Conservation (phyloP, 805 yeast species). For the Brettanomyces custersianus region DNA sequence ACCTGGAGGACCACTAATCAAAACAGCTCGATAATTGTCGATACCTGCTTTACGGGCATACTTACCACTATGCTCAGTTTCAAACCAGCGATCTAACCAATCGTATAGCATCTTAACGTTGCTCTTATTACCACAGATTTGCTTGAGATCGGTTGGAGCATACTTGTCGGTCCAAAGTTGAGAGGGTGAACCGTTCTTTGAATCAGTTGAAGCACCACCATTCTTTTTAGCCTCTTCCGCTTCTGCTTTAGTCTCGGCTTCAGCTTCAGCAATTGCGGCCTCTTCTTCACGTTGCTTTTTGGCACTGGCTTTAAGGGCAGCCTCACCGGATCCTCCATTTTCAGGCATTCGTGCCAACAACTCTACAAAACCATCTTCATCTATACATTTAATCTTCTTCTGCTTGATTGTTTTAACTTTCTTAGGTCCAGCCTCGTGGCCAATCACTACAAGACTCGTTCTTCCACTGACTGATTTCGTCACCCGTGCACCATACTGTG, state of each 20-base stretch:
- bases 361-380: conserved; percentile 77
- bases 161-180: conserved; percentile 89
- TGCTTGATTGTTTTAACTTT: conserved; percentile 75
- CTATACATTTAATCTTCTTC: conserved; percentile 68
- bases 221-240: background rate
- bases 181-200: background rate
- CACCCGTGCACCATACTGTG: conserved; percentile 84
- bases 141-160: conserved; percentile 70
- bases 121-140: conserved; percentile 87
- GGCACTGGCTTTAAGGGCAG: conserved; percentile 62
- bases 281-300: conserved; percentile 65
- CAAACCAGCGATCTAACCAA: conserved; percentile 79
- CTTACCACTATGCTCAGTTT: conserved; percentile 38
- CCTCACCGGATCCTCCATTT: conserved; percentile 82
- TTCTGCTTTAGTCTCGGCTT: conserved; percentile 34
- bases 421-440: conserved; percentile 96
- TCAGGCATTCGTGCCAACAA: conserved; percentile 75
- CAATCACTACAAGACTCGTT: conserved; percentile 83
- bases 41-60: conserved; percentile 40
- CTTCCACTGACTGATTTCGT: conserved; percentile 78
- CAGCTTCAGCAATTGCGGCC: conserved; percentile 43
- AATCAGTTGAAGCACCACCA: background rate
- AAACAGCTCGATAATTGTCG: conserved; percentile 69
- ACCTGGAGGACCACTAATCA: conserved; percentile 85
- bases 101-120: conserved; percentile 52